These are phyloP conservation scores for Colletotrichum horii DNA, from an alignment of 2,329 filamentous ascomycete species.

Conservation along the genomic window DNA sequence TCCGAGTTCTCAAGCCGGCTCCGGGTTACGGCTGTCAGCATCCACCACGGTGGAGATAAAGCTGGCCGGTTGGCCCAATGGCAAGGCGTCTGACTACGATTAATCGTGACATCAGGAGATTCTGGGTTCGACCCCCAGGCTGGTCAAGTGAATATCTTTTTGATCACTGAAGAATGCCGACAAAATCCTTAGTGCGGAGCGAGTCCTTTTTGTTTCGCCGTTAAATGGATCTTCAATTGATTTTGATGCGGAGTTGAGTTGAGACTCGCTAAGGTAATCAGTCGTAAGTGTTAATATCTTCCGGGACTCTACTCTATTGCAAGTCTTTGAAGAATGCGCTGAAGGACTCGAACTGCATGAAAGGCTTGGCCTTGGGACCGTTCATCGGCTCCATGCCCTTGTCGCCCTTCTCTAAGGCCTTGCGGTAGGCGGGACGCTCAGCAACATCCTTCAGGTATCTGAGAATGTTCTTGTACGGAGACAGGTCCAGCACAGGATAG, in stretches of 20 bases:
- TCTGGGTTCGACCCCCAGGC: slow-evolving; percentile 21
- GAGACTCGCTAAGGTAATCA: background rate
- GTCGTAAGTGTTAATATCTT: background rate
- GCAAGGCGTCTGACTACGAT: slow-evolving; percentile 49
- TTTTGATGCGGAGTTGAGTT: background rate
- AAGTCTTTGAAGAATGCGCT: background rate
- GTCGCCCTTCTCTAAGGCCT: slow-evolving; percentile 54
- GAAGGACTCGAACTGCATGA: slow-evolving; percentile 6
- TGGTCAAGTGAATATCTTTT: background rate
- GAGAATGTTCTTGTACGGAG: slow-evolving; percentile 46
- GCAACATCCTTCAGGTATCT: slow-evolving; percentile 50
- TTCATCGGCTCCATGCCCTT: slow-evolving; percentile 42
- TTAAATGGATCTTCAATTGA: background rate
- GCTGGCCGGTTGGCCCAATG: slow-evolving; percentile 37
- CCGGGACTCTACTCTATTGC: background rate
- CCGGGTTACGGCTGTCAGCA: fast-evolving
- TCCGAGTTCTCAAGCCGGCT: background rate
- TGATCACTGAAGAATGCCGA: background rate
- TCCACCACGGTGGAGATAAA: background rate
- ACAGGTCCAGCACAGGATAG: slow-evolving; percentile 42
- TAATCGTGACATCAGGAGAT: slow-evolving; percentile 4
- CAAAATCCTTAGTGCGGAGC: background rate
- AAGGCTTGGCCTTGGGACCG: slow-evolving; percentile 1
- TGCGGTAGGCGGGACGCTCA: slow-evolving; percentile 49
- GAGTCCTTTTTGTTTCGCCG: background rate